These are phyloP conservation scores for Phtheirospermum japonicum DNA, from an alignment of 257 asterid genomes.

Conservation along the genomic window DNA sequence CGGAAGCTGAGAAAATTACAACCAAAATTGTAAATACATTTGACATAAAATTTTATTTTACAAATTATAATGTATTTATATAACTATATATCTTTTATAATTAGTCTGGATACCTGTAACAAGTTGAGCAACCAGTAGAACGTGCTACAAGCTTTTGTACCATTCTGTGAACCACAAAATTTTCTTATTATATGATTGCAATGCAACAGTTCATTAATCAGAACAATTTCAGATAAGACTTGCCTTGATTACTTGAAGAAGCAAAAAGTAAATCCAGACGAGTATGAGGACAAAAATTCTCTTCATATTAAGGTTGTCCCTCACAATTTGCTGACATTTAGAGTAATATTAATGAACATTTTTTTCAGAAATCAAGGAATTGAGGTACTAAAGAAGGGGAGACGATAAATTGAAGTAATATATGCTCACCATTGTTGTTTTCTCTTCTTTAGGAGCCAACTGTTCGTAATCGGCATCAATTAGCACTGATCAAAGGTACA, in stretches of 20 bases:
- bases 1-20: slow-evolving; percentile 56
- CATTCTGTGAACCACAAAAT: too few relatives aligned
- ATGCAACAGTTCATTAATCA: slow-evolving; percentile 60
- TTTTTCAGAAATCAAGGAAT: not conserved
- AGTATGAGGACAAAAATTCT: slow-evolving; percentile 49
- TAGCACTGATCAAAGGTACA: slow-evolving; percentile 68
- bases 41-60: too few relatives aligned
- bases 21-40: too few relatives aligned
- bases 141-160: too few relatives aligned
- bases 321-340: too few relatives aligned
- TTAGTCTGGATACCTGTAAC: too few relatives aligned
- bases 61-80: too few relatives aligned
- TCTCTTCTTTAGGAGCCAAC: slow-evolving; percentile 58
- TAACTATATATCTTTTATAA: too few relatives aligned
- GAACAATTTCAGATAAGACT: slow-evolving; percentile 32
- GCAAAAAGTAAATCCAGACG: slow-evolving; percentile 72
- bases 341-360: not conserved
- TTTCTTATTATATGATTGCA: too few relatives aligned
- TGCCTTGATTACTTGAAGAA: slow-evolving; percentile 89
- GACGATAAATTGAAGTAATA: too few relatives aligned
- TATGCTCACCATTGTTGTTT: slow-evolving; percentile 59
- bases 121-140: too few relatives aligned
- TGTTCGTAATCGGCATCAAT: slow-evolving; percentile 66
- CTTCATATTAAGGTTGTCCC: slow-evolving; percentile 62
- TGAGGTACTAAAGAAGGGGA: too few relatives aligned